Evolutionary conservation across 169 alveolate species (phyloP).

Genomic region (Pseudocohnilembus persalinus): DNA sequence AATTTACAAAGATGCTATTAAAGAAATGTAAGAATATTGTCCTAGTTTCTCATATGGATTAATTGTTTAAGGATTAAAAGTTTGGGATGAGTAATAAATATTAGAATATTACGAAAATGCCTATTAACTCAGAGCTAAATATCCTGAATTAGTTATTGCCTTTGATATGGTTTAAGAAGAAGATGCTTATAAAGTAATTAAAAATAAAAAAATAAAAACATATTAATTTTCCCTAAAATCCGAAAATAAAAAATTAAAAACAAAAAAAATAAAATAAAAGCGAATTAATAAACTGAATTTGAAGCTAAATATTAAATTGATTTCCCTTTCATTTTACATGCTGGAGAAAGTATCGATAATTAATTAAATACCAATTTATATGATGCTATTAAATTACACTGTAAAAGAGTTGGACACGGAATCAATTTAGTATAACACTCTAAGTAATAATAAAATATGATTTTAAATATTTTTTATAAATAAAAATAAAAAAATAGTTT

Average conservation of each 20-base stretch:
- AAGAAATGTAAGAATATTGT: neutral
- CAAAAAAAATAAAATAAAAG: too few species aligned
- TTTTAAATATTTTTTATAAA: too few species aligned
- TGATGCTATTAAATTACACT: conserved; percentile 53
- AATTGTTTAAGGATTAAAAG: conserved; percentile 15
- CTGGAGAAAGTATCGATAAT: conserved; percentile 55
- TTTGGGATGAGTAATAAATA: conserved; percentile 21
- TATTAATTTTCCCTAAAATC: too few species aligned
- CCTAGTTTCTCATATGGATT: conserved; percentile 12
- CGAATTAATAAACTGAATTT: conserved; percentile 8
- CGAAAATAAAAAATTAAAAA: too few species aligned
- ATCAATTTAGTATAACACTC: conserved; percentile 48
- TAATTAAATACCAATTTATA: conserved; percentile 32
- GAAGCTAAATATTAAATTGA: conserved; percentile 19
- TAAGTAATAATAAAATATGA: neutral
- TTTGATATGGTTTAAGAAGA: conserved; percentile 30
- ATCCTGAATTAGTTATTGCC: conserved; percentile 17
- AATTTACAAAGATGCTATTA: neutral
- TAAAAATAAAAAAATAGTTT: too few species aligned
- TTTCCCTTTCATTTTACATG: conserved; percentile 50
- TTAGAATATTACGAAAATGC: conserved; percentile 12
- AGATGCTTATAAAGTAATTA: conserved; percentile 16
- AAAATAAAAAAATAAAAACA: too few species aligned
- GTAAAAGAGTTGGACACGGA: conserved; percentile 70
- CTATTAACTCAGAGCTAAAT: neutral